phyloP scores from a whole-genome alignment of 805 yeast genomes.

The Nakazawaea peltata region DNA sequence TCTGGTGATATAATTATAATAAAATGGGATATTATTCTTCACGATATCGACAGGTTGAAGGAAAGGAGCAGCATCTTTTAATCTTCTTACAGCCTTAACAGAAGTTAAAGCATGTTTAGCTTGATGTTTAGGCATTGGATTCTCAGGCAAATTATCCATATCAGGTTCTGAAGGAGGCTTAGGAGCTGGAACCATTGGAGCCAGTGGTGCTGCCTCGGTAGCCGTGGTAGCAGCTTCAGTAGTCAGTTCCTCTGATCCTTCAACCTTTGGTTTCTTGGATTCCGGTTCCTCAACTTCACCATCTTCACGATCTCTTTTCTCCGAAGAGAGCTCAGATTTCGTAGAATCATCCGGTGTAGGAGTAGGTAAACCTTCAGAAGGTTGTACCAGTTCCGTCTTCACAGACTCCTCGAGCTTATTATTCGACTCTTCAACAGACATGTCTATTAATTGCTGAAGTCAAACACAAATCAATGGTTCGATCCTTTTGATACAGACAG shows the following conservation, averaged over 20 bases:
- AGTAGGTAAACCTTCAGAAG: constrained; percentile 8
- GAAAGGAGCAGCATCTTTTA: constrained; percentile 91
- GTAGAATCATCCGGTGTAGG: constrained; percentile 8
- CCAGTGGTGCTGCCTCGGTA: constrained; percentile 25
- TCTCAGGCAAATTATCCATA: constrained; percentile 53
- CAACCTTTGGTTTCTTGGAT: not conserved
- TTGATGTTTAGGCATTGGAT: constrained; percentile 79
- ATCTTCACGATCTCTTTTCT: not conserved
- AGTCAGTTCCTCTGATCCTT: not conserved
- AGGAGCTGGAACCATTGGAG: constrained; percentile 54
- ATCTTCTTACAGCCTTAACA: constrained; percentile 77
- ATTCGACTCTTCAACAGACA: not conserved
- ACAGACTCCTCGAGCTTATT: not conserved
- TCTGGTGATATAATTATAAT: constrained; percentile 69
- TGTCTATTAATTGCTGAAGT: not conserved
- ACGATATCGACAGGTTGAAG: constrained; percentile 83
- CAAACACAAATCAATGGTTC: not conserved
- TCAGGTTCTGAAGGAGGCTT: constrained; percentile 70
- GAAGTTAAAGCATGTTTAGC: constrained; percentile 69
- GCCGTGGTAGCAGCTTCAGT: not conserved
- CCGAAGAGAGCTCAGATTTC: too few relatives aligned
- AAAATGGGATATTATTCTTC: constrained; percentile 83
- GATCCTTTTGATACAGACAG: too few relatives aligned
- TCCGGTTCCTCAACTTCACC: not conserved
- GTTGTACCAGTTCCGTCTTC: constrained; percentile 1